Base-by-base conservation (phyloP, 352 stramenopile species). In the Blastocystis sp. region DNA sequence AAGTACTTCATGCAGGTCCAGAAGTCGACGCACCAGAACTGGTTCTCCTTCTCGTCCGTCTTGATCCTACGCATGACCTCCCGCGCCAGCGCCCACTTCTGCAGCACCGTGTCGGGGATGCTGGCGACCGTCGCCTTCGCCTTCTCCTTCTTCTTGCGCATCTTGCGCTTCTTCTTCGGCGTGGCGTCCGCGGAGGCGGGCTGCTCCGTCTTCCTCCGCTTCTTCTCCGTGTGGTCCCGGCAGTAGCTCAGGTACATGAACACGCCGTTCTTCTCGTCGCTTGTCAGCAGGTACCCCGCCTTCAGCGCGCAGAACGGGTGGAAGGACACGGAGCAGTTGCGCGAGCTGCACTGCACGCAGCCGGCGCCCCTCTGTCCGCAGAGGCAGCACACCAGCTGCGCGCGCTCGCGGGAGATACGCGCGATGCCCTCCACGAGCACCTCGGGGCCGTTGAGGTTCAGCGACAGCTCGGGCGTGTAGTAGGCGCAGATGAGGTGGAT, bases 181-280 rank as follows among this genome's bases (percentile, higher is more conserved):
- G 69, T 79, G 48, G 14, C 48, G 6, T 57, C 48, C 6, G 6
- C 48, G 48, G 14, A 7, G 48, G 6, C 14, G 1, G 69, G 42
- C 10, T 40, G 10, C 1, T 11, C 48, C 34, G 43, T 34, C 69
- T 64, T 79, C 24, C 14, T 40, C 43, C 60, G 21, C 69, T 64
- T 79, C 24, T 60, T 63, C 43, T 62, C 48, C 11, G 38, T 79
- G 43, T 79, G 69, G 7, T 24, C 21, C 11, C 17, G 21, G 52
- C 69, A 79, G 57, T 79, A 79, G n/a, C 69, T 64, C 69, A 79
- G n/a, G n/a, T 79, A 79, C 43, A 61, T 62, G 24, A 79, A 79
- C 11, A 28, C 40, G 3, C 69, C 69, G 28, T 64, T 40, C n/a
- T 87, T 87, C 64, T 87, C 76, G 48, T 76, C 76, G 9, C 40